phyloP scores from a whole-genome alignment of 768 basidiomycete species.

The Serendipita vermifera region DNA sequence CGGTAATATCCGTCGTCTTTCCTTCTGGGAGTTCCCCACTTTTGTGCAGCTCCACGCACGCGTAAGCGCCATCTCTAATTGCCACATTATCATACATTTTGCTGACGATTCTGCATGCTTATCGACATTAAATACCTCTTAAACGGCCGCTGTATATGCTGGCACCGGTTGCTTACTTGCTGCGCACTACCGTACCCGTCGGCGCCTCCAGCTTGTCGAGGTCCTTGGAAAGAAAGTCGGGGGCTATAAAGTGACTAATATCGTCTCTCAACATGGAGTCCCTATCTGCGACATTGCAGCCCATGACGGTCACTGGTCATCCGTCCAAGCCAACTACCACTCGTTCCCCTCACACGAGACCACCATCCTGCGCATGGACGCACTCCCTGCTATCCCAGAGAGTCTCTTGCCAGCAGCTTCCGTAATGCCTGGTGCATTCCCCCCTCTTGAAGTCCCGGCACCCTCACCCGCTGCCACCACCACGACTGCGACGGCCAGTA shows the following conservation, averaged over 20 bases:
- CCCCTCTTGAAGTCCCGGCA: not conserved
- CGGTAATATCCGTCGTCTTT: not conserved
- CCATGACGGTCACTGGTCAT: conserved; percentile 7
- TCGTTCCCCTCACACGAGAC: not conserved
- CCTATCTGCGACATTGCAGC: conserved; percentile 6
- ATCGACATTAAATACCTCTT: not conserved
- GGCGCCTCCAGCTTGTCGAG: conserved; percentile 4
- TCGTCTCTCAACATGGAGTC: not conserved
- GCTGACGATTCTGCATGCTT: not conserved
- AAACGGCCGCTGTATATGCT: too few relatives aligned
- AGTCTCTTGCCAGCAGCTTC: too few relatives aligned
- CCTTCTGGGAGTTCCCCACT: not conserved
- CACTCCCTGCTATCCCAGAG: not conserved
- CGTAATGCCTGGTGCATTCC: conserved; percentile 1
- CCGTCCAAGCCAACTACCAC: conserved; percentile 4
- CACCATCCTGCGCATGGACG: not conserved
- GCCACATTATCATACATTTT: not conserved
- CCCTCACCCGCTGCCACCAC: not conserved
- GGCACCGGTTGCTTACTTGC: too few relatives aligned
- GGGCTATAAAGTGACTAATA: conserved; percentile 3
- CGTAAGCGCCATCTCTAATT: not conserved
- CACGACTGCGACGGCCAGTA: not conserved
- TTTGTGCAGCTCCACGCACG: conserved; percentile 9
- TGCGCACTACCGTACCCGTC: not conserved
- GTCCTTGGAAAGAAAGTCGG: not conserved